Percentiles rank a stretch among this genome's conserved stretches.
These are phyloP conservation scores for Peterozyma xylosa DNA, from an alignment of 805 yeast species.

Conservation along the genomic window DNA sequence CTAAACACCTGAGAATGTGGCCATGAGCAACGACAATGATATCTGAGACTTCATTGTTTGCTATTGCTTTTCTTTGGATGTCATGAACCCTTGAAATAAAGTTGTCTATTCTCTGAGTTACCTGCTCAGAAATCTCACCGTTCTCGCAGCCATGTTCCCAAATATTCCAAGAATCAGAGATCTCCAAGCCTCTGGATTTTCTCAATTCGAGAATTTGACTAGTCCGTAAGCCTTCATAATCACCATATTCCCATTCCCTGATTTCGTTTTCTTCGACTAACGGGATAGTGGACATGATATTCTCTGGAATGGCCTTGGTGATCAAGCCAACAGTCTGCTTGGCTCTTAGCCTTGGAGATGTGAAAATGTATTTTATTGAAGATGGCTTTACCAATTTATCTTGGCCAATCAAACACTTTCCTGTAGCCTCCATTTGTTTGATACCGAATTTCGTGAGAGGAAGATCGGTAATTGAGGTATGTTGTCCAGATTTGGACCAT, in stretches of 20 bases:
- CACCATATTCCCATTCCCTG: slow-evolving; percentile 96
- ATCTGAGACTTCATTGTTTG: slow-evolving; percentile 51
- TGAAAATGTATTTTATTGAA: slow-evolving; percentile 54
- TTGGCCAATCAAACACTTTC: slow-evolving; percentile 55
- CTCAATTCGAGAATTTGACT: slow-evolving; percentile 58
- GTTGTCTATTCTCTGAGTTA: slow-evolving; percentile 64
- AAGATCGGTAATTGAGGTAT: slow-evolving; percentile 81
- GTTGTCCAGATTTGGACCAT: slow-evolving; percentile 93
- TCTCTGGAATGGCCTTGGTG: slow-evolving; percentile 38
- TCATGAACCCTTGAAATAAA: slow-evolving; percentile 58
- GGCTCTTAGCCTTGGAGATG: slow-evolving; percentile 82
- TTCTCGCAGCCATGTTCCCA: slow-evolving; percentile 93
- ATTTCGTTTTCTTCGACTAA: slow-evolving; percentile 56
- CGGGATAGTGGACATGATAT: slow-evolving; percentile 32
- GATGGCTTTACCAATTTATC: slow-evolving; percentile 56
- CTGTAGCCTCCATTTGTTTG: slow-evolving; percentile 68
- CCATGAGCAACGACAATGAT: slow-evolving; percentile 88
- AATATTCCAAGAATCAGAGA: slow-evolving; percentile 53
- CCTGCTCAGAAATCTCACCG: slow-evolving; percentile 68
- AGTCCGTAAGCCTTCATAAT: slow-evolving; percentile 81
- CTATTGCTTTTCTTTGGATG: slow-evolving; percentile 49
- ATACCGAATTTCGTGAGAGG: slow-evolving; percentile 75
- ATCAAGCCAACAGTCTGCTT: slow-evolving; percentile 64
- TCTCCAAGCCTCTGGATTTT: slow-evolving; percentile 46
- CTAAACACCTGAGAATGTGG: slow-evolving; percentile 83